Base-by-base conservation (phyloP, 345 rosid genomes). In the Raphanus raphanistrum region DNA sequence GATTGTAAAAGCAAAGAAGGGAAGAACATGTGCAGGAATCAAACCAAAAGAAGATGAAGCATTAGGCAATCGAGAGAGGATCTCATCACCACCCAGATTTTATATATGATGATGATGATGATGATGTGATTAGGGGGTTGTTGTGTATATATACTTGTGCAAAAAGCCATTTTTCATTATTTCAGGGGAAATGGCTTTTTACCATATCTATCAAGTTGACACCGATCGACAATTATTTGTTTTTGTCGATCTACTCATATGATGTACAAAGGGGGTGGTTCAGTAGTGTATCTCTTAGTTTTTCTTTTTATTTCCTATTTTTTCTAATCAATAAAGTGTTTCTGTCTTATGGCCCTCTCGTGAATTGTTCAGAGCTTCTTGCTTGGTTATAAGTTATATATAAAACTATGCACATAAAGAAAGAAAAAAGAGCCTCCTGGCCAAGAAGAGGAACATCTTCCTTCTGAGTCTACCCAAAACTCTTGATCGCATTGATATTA, bases 51-150 rank as follows among this genome's bases (percentile, higher is more conserved):
- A 25, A 8, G 68, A 59, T 9, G 61, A 75, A 59, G 4, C 15
- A 0, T 17, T 41, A 2, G 63, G 12, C 12, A 57, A 57, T 6
- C 4, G 4, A 32, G 52, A 58, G 35, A 43, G 1, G 5, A 52
- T 6, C 21, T 11, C 25, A 48, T 4, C 55, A 48, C 55, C 80
- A 15, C 67, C 80, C 2, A 15, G 12, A 1, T 69, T 76, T 69
- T 69, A 3, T 26, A 66, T 75, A 15, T 55, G 27, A 38, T 60
- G 35, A 6, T 28, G 62, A 57, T 54, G 60, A 52, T 52, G 2
- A 17, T 59, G 35, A 35, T 35, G 36, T 32, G 9, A 35, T 35
- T 35, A 35, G 8, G 55, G 55, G 55, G 16, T 48, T 5, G 41
- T 15, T 4, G 55, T 48, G 55, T 48, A 45, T 45, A 50, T 50